Evolutionary conservation across 148 eudicot genomes (phyloP), one percentile per base, ranked within the genome.

Genomic region (Chenopodium album): DNA sequence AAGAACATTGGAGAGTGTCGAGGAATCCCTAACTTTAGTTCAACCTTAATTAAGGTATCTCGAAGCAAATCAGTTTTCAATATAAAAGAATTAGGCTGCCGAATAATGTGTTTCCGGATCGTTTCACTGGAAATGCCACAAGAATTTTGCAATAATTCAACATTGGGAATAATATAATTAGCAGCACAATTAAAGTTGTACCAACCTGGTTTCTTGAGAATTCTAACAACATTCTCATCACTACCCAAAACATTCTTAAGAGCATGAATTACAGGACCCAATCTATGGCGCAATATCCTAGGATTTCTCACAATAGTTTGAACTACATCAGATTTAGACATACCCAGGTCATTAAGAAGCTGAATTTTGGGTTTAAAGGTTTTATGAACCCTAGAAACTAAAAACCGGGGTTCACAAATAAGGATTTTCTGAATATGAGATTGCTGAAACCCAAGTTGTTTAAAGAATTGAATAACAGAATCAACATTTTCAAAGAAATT

Each of bases 11-110:
- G 5, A 34, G 41, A 34, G 41, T 34, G 0, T 34, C 41, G 5
- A 34, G 41, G 41, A 34, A 88, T 81, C 13, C 88, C 88, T 60
- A 82, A 80, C 22, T 81, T 44, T 0, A 37, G 20, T 75, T 84
- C 85, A 32, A 86, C 87, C 56, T 44, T 74, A 56, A 16, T 28
- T 34, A 86, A 19, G 2, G 74, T 17, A 46, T 69, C 66, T 47
- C 66, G 62, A 29, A 86, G 62, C 65, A 76, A 76, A 32, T 79
- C 66, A 7, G 79, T 19, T 1, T 16, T 31, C n/a, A 29, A 3
- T 2, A 75, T 4, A 37, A 22, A 20, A 76, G 28, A 7, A 8
- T 2, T 16, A 23, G 71, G 69, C 1, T 9, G 0, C 28, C 23
- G 14, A 7, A 72, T 3, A 34, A 80, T 8, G 7, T 31, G 0